A percentile compares a stretch with the other conserved stretches of the same genome.
Conservation (phyloP, 2,329 filamentous ascomycete species). For the Fusarium pininemorale region DNA sequence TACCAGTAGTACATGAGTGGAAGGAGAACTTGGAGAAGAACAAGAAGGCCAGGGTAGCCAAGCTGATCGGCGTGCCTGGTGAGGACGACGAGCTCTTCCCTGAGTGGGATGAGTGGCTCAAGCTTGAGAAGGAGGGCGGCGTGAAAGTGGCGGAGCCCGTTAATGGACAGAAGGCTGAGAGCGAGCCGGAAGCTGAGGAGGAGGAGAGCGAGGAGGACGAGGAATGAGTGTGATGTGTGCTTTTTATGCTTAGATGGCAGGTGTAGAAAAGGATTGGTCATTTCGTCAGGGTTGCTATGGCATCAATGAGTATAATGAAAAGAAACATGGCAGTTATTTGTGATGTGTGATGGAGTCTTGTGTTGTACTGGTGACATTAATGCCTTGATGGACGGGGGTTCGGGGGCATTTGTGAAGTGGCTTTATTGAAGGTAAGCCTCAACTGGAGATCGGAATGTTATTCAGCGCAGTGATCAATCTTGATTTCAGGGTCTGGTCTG, state of each 20-base stretch:
- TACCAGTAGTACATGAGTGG: slow-evolving; percentile 77
- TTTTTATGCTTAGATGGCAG: slow-evolving; percentile 42
- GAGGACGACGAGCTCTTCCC: slow-evolving; percentile 91
- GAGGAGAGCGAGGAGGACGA: slow-evolving; percentile 42
- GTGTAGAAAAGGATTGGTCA: slow-evolving; percentile 45
- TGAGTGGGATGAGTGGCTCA: slow-evolving; percentile 92
- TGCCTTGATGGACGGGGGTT: background rate
- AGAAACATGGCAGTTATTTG: slow-evolving; percentile 27
- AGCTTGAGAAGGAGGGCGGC: slow-evolving; percentile 78
- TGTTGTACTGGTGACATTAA: too few relatives aligned
- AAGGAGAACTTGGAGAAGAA: slow-evolving; percentile 83
- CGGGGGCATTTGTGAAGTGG: background rate
- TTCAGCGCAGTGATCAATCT: background rate
- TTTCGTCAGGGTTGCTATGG: slow-evolving; percentile 43
- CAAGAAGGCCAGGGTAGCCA: slow-evolving; percentile 85
- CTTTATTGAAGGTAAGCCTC: background rate
- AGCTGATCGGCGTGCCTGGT: slow-evolving; percentile 83
- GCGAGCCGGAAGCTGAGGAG: slow-evolving; percentile 35
- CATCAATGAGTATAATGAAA: slow-evolving; percentile 47
- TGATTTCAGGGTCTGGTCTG: background rate
- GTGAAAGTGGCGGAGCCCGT: slow-evolving; percentile 35
- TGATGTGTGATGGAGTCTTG: too few relatives aligned
- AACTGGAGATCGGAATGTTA: background rate
- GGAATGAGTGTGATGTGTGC: slow-evolving; percentile 33
- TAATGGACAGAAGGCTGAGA: slow-evolving; percentile 38